Evolutionary conservation across 164 flowering plant genomes (phyloP), one percentile per base, ranked within the genome.

Genomic region (Warburgia ugandensis): DNA sequence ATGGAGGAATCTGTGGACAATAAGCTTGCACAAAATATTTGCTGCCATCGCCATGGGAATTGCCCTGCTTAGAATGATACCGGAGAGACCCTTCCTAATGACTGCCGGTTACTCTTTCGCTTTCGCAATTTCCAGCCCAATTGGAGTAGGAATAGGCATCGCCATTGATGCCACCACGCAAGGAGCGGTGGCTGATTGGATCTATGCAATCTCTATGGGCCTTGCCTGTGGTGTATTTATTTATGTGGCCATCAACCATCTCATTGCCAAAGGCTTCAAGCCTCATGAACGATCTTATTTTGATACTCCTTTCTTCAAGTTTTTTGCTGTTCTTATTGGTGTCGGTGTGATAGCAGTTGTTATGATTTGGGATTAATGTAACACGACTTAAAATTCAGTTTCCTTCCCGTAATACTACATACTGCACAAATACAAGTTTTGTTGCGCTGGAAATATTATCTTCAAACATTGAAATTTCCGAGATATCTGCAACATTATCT

Each of bases 1-100:
- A 50, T 89, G 97, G 94, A 83, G 76, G 66, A 75, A 74, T 52
- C 65, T 85, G 25, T 85, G 95, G 97, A 85, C 86, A 16, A 77
- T 89, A 50, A 73, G 74, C 3, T 53, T 89, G 64, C 97, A 89
- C 81, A 85, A 89, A 50, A 73, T 89, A 46, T 83, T 83, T 55
- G 95, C 87, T 48, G 95, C 92, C 42, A 55, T 83, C 10, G 81
- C 85, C 31, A 83, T 83, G 95, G 97, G 92, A 16, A 81, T 85
- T 28, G 97, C 95, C 17, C 69, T 83, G n/a, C 76, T 83, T 4
- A 73, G 70, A 55, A 79, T 89, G 84, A 56, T 78, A 6, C 97
- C 90, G 1, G 67, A 73, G 38, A 69, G 90, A 46, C 84, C 90
- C 25, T 60, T 89, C 1, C 30, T 83, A 5, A 6, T 60, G 6